Percentiles rank a stretch among this genome's conserved stretches.
These are phyloP conservation scores for Mycena pura DNA, from an alignment of 768 basidiomycete species.

Conservation along the genomic window DNA sequence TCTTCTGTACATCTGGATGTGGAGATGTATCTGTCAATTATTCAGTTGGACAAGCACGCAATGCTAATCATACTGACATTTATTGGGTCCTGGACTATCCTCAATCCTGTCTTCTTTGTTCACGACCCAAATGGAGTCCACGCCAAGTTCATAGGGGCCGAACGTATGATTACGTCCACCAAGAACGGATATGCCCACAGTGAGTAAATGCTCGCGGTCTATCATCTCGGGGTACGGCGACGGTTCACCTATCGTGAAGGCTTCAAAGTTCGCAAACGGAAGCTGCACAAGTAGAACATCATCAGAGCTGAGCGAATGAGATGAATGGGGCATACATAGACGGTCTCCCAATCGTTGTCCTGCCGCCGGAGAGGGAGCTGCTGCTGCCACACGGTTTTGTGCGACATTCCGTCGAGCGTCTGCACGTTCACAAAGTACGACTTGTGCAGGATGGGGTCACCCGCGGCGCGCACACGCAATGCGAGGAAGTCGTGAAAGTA, in stretches of 20 bases:
- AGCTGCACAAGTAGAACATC: slow-evolving; percentile 55
- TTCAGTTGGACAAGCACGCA: slow-evolving; percentile 7
- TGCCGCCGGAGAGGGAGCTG: slow-evolving; percentile 77
- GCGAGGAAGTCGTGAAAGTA: slow-evolving; percentile 82
- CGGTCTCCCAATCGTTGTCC: slow-evolving; percentile 79
- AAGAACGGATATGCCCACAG: slow-evolving; percentile 86
- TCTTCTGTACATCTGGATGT: slow-evolving; percentile 1
- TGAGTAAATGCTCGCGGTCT: slow-evolving; percentile 75
- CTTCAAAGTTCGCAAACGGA: slow-evolving; percentile 77
- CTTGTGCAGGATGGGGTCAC: slow-evolving; percentile 75
- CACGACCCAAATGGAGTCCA: slow-evolving; percentile 83
- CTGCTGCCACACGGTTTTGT: slow-evolving; percentile 93
- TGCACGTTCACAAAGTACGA: slow-evolving; percentile 96
- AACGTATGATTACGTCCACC: slow-evolving; percentile 81
- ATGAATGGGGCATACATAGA: slow-evolving; percentile 63
- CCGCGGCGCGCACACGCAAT: slow-evolving; percentile 78
- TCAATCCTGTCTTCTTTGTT: slow-evolving; percentile 69
- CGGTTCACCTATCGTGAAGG: slow-evolving; percentile 77
- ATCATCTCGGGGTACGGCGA: slow-evolving; percentile 76
- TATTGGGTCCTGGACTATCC: slow-evolving; percentile 31
- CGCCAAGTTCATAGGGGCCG: slow-evolving; percentile 82
- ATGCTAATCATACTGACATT: slow-evolving; percentile 8
- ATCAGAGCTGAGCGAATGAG: slow-evolving; percentile 14
- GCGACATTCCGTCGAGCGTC: slow-evolving; percentile 77
- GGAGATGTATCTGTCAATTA: neutral